Base-by-base conservation (phyloP, 306 rosid genomes). In the Canavalia ensiformis region DNA sequence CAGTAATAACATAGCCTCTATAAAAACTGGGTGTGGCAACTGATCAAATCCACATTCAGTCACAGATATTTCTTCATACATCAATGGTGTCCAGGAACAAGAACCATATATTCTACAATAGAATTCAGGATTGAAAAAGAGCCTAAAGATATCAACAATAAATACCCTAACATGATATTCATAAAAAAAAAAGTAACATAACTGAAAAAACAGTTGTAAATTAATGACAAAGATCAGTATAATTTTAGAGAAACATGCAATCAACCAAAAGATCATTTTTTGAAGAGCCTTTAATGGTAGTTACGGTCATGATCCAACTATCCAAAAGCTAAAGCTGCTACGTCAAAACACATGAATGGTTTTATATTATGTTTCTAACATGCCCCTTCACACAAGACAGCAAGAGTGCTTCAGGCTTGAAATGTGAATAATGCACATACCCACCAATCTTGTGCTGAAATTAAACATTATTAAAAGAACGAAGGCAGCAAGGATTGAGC, bases 61-160 rank as follows among this genome's bases (percentile, higher is more conserved):
- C 54, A 63, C 29, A 56, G 41, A n/a, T 31, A 75, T 56, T 81
- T 34, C 50, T 58, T 79, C n/a, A 62, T 68, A 79, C 18, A 30
- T 81, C 42, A 67, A 62, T 31, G 2, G 34, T 31, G 72, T 82
- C 47, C 46, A 13, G 65, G 63, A 60, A 77, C 59, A 39, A 59
- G 56, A 54, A 67, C 45, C 71, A 44, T 46, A 25, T 9, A 68
- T 82, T 59, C 39, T 33, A 55, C 6, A n/a, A 56, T 25, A 47
- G 41, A 82, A 33, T 55, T 18, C 54, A 52, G 60, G 35, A 54
- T 41, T 45, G 2, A 55, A 41, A 63, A 35, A 63, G 47, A 74
- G 57, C 54, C 56, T 37, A 59, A 6, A 75, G 42, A 75, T 28
- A 72, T 44, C 47, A 7, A 72, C 25, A 54, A 33, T 28, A 41